Base-by-base conservation (phyloP, 495 filamentous ascomycete genomes). In the Staphylotrichum longicolle region DNA sequence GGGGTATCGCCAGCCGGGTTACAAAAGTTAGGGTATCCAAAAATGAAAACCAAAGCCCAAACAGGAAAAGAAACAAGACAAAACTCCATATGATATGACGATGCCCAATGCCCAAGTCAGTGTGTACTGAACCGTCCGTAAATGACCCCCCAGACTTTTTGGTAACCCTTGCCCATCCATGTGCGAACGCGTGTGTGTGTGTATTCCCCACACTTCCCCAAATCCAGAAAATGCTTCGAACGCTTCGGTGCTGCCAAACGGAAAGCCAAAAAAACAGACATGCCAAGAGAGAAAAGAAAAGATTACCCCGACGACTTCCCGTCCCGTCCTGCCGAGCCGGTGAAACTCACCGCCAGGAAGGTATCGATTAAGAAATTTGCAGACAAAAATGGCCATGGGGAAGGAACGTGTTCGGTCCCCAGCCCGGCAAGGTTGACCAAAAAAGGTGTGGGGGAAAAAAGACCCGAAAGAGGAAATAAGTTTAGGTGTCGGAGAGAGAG, bases 1-100 rank as follows among this genome's bases (percentile, higher is more conserved):
- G 14, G 50, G 50, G 50, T 53, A 53, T 53, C 50, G 45, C 12
- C 34, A 32, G 20, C 12, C 34, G n/a, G 20, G 50, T 14, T 53
- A 53, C 35, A 52, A 32, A 57, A 57, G 39, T 34, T 47, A 48
- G 32, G 55, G 55, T 58, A 58, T 58, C 55, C 44, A 20, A 41
- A 41, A 47, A n/a, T 30, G 10, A 46, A 34, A 42, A 54, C n/a
- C 8, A 46, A 44, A 45, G 34, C 7, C 3, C 15, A 33, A 33
- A 55, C 5, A 7, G 5, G 5, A 42, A 33, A 33, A 44, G 27
- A 5, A 46, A 47, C 34, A 45, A 37, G 33, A 57, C 20, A 40
- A 57, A 48, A 57, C 54, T 57, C 54, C 54, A 42, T 6, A 54
- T 32, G n/a, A 39, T 41, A 42, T 54, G 50, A 33, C 20, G 20